These are phyloP conservation scores for Grosmannia clavigera DNA, from an alignment of 2,329 filamentous ascomycete genomes.

Conservation along the genomic window DNA sequence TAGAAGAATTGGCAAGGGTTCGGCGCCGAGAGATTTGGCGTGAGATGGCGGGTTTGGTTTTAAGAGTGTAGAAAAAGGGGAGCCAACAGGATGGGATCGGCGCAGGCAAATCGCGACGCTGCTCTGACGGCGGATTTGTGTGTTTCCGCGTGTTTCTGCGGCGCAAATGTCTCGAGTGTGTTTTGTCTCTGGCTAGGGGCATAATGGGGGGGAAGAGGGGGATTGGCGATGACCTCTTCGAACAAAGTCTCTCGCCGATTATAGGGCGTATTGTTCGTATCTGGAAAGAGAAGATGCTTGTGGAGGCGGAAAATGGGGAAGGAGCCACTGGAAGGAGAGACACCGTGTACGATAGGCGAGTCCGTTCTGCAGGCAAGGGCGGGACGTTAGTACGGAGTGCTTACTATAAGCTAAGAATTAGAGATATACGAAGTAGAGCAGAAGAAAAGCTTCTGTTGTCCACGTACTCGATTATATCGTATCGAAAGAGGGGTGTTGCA, in stretches of 20 bases:
- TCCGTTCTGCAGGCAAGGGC: not conserved
- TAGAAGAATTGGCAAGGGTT: not conserved
- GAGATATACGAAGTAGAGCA: too few relatives aligned
- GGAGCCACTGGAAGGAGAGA: not conserved
- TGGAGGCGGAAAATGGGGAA: not conserved
- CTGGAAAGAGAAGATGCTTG: not conserved
- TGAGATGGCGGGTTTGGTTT: not conserved
- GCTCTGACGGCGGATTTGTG: not conserved
- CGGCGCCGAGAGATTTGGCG: not conserved
- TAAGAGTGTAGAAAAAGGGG: not conserved
- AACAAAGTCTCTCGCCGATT: not conserved
- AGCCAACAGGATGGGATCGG: not conserved
- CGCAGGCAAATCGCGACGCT: not conserved
- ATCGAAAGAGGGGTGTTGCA: not conserved
- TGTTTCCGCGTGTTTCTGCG: not conserved
- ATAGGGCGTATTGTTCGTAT: not conserved
- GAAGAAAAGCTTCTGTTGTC: not conserved
- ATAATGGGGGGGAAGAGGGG: not conserved
- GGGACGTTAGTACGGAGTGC: not conserved
- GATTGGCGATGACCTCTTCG: not conserved
- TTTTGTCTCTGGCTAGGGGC: not conserved
- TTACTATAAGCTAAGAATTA: not conserved
- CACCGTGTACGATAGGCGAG: not conserved
- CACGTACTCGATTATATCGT: too few relatives aligned
- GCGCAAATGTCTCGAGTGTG: not conserved